Percentiles rank a stretch among this genome's conserved stretches.
These are phyloP conservation scores for Xylariomycetidae sp. DNA, from an alignment of 2,329 filamentous ascomycete species.

Conservation along the genomic window DNA sequence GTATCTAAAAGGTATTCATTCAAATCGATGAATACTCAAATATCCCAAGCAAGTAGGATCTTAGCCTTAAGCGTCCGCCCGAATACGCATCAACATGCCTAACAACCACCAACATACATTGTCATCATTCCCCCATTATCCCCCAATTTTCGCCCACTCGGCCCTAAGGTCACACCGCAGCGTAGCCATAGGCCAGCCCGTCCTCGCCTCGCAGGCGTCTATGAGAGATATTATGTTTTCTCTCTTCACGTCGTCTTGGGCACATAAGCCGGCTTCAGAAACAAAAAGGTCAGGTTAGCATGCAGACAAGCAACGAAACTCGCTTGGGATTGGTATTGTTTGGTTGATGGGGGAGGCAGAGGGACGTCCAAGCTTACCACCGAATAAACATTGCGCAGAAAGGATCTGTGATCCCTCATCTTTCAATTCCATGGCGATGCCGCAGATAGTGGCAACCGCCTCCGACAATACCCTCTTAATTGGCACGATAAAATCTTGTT, in stretches of 20 bases:
- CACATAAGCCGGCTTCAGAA: conserved; percentile 33
- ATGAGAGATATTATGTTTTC: conserved; percentile 33
- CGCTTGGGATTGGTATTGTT: too few species aligned
- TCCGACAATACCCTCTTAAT: conserved; percentile 38
- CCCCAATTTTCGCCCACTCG: conserved; percentile 21
- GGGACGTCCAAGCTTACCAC: conserved; percentile 21
- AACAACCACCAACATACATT: too few species aligned
- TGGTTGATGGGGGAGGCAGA: too few species aligned
- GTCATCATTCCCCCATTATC: too few species aligned
- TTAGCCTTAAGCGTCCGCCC: too few species aligned
- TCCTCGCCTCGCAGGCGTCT: conserved; percentile 30
- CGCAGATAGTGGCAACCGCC: conserved; percentile 43
- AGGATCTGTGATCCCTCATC: conserved; percentile 38
- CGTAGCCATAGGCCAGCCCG: conserved; percentile 34
- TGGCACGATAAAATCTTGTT: neutral
- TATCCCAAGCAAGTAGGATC: too few species aligned
- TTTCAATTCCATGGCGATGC: conserved; percentile 40
- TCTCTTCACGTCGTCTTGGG: conserved; percentile 31
- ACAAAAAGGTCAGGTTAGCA: conserved; percentile 1
- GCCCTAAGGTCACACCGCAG: conserved; percentile 24
- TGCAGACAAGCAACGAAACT: too few species aligned
- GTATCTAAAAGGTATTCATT: too few species aligned
- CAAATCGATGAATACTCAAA: too few species aligned
- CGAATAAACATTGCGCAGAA: conserved; percentile 39
- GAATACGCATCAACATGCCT: too few species aligned